Conservation (phyloP, 2,329 filamentous ascomycete species). For the Pezicula carpinea region DNA sequence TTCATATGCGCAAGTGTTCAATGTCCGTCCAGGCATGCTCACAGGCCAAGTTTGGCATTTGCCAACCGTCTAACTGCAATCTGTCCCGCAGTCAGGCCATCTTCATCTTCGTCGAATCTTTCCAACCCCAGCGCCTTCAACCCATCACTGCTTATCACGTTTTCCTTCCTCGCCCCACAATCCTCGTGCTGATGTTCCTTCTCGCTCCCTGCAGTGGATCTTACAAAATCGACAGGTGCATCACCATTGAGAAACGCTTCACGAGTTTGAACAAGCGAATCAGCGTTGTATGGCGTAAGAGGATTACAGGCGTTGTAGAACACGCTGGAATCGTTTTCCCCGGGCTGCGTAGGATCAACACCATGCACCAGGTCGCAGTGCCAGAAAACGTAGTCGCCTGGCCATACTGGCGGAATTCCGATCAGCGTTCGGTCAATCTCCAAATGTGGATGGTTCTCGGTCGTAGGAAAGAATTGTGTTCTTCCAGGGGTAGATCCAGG, state of each 20-base stretch:
- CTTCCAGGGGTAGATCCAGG: constrained; percentile 65
- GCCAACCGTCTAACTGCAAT: background rate
- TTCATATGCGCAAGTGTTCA: no score
- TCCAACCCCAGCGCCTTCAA: background rate
- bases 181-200: background rate
- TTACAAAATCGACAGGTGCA: background rate
- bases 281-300: background rate
- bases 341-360: constrained; percentile 71
- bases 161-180: background rate
- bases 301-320: constrained; percentile 49
- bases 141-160: background rate
- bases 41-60: no score
- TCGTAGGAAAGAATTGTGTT: constrained; percentile 39
- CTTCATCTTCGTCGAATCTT: background rate
- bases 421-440: constrained; percentile 53
- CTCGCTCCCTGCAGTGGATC: background rate
- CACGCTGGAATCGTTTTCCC: constrained; percentile 69
- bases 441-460: constrained; percentile 56
- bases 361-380: constrained; percentile 52
- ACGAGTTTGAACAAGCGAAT: background rate
- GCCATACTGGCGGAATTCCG: constrained; percentile 53
- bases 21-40: no score
- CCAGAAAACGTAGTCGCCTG: constrained; percentile 64
- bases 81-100: background rate
- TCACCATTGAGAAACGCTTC: background rate